phyloP scores from a whole-genome alignment of 1,284 basidiomycete species.

The Hortiboletus rubellus region DNA sequence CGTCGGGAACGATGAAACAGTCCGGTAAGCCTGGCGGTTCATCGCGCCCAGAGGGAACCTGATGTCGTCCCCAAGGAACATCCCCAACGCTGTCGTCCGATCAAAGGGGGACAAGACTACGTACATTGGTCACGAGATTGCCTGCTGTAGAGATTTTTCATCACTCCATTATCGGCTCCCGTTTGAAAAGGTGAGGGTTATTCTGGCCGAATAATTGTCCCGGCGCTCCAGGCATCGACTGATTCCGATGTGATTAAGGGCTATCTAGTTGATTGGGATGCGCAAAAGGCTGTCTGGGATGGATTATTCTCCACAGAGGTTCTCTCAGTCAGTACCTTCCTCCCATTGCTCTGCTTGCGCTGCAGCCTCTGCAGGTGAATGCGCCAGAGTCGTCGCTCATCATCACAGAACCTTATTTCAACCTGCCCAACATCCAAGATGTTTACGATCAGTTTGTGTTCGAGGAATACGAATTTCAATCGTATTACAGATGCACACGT shows the following conservation, averaged over 20 bases:
- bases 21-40: constrained; percentile 17
- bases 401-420: constrained; percentile 93
- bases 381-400: constrained; percentile 72
- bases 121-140: constrained; percentile 83
- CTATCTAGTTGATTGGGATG: constrained; percentile 89
- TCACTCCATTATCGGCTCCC: constrained; percentile 80
- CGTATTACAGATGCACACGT: constrained; percentile 83
- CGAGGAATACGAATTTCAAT: constrained; percentile 92
- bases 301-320: constrained; percentile 72
- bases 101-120: constrained; percentile 77
- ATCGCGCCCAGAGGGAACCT: not conserved
- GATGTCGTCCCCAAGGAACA: constrained; percentile 48
- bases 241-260: constrained; percentile 54
- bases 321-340: constrained; percentile 56
- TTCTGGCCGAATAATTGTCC: not conserved
- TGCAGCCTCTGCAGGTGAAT: constrained; percentile 55
- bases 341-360: not conserved
- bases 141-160: constrained; percentile 72
- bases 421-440: constrained; percentile 87
- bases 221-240: constrained; percentile 9
- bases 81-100: constrained; percentile 78
- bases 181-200: constrained; percentile 74
- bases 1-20: constrained; percentile 30
- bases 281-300: constrained; percentile 90
- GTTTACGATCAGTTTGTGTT: constrained; percentile 94